Evolutionary conservation across 1,284 basidiomycete genomes (phyloP), one percentile per base, ranked within the genome.

Genomic region (Trichosporon ovoides): DNA sequence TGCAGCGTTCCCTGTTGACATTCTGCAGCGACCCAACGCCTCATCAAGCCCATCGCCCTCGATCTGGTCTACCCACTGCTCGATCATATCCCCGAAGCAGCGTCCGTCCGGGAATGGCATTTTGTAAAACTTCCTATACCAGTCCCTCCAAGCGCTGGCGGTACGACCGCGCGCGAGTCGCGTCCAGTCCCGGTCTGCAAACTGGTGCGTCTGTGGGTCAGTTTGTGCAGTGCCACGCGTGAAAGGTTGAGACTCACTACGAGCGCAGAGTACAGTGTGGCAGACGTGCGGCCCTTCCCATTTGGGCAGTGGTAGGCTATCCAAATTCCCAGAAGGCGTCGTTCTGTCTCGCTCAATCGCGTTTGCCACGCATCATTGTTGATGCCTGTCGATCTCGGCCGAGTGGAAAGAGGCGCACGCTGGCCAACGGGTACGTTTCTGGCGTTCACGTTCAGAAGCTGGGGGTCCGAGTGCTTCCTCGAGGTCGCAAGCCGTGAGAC

Each of bases 221-320:
- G 43, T 31, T 48, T 3, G 5, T 9, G 28, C 28, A 31, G 28
- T 11, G n/a, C 20, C 12, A 13, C 14, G 7, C 18, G 3, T 14
- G 13, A 16, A 31, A 3, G 12, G 28, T 31, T 2, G 22, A n/a
- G 31, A 48, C 54, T 24, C 12, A 33, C 55, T 2, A 38, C 49
- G n/a, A 57, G 38, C 9, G 13, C 1, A 12, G 28, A 31, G 38
- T 52, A 57, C 16, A 57, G 16, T 9, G 12, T n/a, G 16, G 19
- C 22, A 3, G 55, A 57, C n/a, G 38, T 52, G 31, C 55, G 55
- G 1, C 50, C 38, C 28, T 31, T 19, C 7, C 56, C 62, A 10
- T 50, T 46, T 16, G 59, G 56, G 10, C 48, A 40, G 49, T 48
- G 55, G 22, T 24, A 48, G 24, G 43, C 43, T 7, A 48, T 28